Conservation (phyloP, 2,329 filamentous ascomycete genomes). For the Nothophoma quercina region DNA sequence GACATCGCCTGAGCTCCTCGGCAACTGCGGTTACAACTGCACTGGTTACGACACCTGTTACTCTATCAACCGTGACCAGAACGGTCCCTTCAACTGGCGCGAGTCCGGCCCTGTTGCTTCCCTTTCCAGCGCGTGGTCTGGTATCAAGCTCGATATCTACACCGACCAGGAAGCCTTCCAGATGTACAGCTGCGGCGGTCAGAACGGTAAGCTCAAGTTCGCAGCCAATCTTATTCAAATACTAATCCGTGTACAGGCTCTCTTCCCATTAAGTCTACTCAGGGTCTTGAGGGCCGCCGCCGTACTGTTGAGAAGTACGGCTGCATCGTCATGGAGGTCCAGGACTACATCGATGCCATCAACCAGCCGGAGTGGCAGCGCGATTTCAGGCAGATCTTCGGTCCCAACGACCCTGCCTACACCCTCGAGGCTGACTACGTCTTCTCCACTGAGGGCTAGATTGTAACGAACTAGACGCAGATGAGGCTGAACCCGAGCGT, state of each 20-base stretch:
- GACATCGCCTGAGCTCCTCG: slow-evolving; percentile 65
- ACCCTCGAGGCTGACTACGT: slow-evolving; percentile 55
- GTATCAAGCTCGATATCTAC: slow-evolving; percentile 82
- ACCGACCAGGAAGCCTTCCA: slow-evolving; percentile 88
- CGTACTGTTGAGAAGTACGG: slow-evolving; percentile 76
- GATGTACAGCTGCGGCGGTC: slow-evolving; percentile 81
- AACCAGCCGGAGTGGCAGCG: slow-evolving; percentile 90
- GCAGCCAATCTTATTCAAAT: background rate
- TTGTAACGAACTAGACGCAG: background rate
- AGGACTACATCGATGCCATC: slow-evolving; percentile 94
- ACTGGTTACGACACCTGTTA: slow-evolving; percentile 85
- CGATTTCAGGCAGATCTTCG: slow-evolving; percentile 59
- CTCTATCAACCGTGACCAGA: slow-evolving; percentile 68
- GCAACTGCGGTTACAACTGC: slow-evolving; percentile 83
- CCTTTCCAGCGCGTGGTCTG: slow-evolving; percentile 76
- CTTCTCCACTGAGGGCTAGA: slow-evolving; percentile 47
- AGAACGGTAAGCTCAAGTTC: slow-evolving; percentile 64
- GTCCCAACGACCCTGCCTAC: slow-evolving; percentile 54
- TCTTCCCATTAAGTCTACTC: slow-evolving; percentile 72
- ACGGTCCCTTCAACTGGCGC: slow-evolving; percentile 70
- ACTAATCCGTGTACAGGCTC: slow-evolving; percentile 46
- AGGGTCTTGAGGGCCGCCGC: slow-evolving; percentile 69
- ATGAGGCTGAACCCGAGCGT: background rate
- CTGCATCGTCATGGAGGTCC: slow-evolving; percentile 88
- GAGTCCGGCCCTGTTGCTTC: slow-evolving; percentile 66